These are phyloP conservation scores for Fusarium concolor DNA, from an alignment of 2,329 filamentous ascomycete species.

Conservation along the genomic window DNA sequence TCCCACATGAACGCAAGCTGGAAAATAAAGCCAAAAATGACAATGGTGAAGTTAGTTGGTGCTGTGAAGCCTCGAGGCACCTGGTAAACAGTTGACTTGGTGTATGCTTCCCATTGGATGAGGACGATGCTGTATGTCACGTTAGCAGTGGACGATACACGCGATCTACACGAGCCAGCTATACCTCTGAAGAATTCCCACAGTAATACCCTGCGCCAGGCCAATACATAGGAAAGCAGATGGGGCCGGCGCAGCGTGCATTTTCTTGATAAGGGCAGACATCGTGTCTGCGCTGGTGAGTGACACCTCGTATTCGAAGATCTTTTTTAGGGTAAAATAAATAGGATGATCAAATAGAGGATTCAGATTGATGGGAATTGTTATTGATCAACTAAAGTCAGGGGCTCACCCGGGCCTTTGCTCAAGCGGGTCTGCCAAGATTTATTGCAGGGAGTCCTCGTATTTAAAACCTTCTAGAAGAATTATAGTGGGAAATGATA, in stretches of 20 bases:
- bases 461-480: background rate
- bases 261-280: conserved; percentile 1
- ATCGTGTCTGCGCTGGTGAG: background rate
- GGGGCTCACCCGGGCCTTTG: background rate
- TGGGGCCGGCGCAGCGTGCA: background rate
- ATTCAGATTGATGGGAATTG: background rate
- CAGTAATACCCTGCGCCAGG: background rate
- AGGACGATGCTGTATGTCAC: background rate
- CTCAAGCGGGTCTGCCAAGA: background rate
- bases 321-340: background rate
- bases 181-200: conserved; percentile 1
- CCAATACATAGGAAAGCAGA: background rate
- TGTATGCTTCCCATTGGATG: conserved; percentile 1
- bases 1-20: conserved; percentile 12
- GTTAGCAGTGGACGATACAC: background rate
- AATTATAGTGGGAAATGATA: background rate
- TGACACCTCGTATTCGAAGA: background rate
- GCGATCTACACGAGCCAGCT: too few relatives aligned
- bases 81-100: background rate
- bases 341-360: background rate
- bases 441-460: background rate
- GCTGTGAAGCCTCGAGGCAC: background rate
- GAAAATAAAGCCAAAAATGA: conserved; percentile 8
- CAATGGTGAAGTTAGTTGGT: conserved; percentile 1
- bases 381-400: background rate